A percentile compares a stretch with the other conserved stretches of the same genome.
These are phyloP conservation scores for Corylus heterophylla DNA, from an alignment of 306 rosid genomes.

Conservation along the genomic window DNA sequence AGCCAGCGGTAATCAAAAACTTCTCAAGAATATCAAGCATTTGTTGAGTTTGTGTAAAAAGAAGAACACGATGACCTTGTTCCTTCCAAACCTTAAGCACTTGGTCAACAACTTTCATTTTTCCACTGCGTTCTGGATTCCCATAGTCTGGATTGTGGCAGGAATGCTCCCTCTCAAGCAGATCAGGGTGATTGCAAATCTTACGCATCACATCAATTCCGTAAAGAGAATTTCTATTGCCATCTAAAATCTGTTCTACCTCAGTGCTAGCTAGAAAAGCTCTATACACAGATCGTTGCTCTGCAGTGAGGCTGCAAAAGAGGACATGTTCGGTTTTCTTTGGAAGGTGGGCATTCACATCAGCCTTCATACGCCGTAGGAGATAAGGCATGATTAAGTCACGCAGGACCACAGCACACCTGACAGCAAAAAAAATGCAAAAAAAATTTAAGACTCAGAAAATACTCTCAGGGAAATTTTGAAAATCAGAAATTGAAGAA, in stretches of 20 bases:
- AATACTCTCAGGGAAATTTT: constrained; percentile 10
- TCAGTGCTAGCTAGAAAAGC: constrained; percentile 99
- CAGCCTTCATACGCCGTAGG: constrained; percentile 96
- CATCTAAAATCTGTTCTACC: constrained; percentile 90
- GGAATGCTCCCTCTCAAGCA: constrained; percentile 95
- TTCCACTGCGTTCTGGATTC: constrained; percentile 92
- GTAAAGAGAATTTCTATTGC: constrained; percentile 76
- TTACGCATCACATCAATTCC: constrained; percentile 98
- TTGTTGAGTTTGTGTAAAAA: constrained; percentile 89
- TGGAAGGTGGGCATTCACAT: constrained; percentile 91
- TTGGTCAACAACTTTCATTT: constrained; percentile 92
- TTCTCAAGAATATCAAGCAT: constrained; percentile 91
- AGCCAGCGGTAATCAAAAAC: constrained; percentile 56
- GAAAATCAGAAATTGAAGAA: neutral
- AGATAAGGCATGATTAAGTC: constrained; percentile 98
- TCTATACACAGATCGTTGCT: constrained; percentile 86
- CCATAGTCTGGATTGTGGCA: constrained; percentile 82
- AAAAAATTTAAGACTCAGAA: constrained; percentile 10
- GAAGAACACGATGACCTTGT: constrained; percentile 96
- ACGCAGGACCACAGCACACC: constrained; percentile 97
- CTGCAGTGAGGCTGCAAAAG: constrained; percentile 87
- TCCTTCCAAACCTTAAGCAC: constrained; percentile 97
- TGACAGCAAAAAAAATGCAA: constrained; percentile 31
- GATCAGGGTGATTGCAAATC: constrained; percentile 98
- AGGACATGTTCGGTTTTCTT: constrained; percentile 98